Base-by-base conservation (phyloP, 2,329 filamentous ascomycete genomes). In the Drechslera avenae region DNA sequence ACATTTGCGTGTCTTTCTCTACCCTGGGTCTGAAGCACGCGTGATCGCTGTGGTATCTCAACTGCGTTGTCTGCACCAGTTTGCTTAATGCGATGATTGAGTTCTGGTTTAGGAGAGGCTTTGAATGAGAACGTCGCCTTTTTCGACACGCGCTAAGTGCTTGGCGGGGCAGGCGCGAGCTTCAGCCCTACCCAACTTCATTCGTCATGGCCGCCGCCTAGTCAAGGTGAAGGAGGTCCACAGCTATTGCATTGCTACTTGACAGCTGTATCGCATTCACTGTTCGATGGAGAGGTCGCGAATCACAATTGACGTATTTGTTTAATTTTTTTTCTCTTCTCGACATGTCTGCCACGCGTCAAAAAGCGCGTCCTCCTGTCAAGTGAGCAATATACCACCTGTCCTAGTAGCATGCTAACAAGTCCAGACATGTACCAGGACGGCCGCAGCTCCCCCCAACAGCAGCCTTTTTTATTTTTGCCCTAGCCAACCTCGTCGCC, bases 391-490 rank as follows among this genome's bases (percentile, higher is more conserved):
- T 23, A 23, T 8, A 23, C 21, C 21, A 23, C 21, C 21, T 23
- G 21, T 23, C 21, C 21, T 23, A 23, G 9, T 23, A 2, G 2
- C 5, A 40, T 37, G 33, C 33, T 45, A 16, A 45, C 42, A 37
- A 37, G 16, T 17, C 16, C 33, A 45, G 33, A 19, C 13, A 36
- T 17, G 21, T 13, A 18, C 7, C 42, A 35, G 14, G 16, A 39
- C 81, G 56, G 79, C 62, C 68, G 10, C 61, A 67, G 28, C 53
- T 94, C 54, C 81, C 88, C 61, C 84, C 90, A 47, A 88, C 90
- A 60, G 81, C 84, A 39, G 88, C 88, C 10, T 95, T 97, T 72
- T 94, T 89, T 68, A 75, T 90, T 57, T 94, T 95, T 72, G 78
- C 95, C 37, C 78, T 79, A 23, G 86, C 88, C 59, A 91, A 91